Percentiles rank a stretch among this genome's conserved stretches.
phyloP scores from a whole-genome alignment of 179 eudicot genomes.

The Amaranthus tricolor region DNA sequence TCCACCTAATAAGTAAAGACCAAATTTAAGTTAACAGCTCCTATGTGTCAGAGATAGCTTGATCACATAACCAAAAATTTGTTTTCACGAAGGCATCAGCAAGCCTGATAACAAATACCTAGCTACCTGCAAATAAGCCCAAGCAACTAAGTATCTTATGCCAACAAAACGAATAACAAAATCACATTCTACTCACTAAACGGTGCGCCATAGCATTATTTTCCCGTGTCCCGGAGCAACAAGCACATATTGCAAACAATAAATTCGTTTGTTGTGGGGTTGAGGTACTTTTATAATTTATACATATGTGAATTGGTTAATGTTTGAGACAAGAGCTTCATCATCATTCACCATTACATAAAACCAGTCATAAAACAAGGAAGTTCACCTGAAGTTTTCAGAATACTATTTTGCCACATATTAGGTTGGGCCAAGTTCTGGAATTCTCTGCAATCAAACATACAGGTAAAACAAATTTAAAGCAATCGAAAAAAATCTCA shows the following conservation, averaged over 20 bases:
- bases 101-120: neutral
- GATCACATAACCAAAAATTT: neutral
- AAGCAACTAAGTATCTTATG: slow-evolving; percentile 2
- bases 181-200: neutral
- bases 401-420: slow-evolving; percentile 15
- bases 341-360: neutral
- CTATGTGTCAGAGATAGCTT: neutral
- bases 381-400: slow-evolving; percentile 26
- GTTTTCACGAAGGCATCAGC: neutral
- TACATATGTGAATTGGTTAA: neutral
- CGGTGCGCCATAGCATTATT: neutral
- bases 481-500: neutral
- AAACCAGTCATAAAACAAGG: neutral
- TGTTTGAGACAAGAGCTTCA: slow-evolving; percentile 6
- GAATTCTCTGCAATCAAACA: slow-evolving; percentile 26
- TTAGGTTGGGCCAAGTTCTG: slow-evolving; percentile 17
- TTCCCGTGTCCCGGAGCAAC: neutral
- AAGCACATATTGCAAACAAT: neutral
- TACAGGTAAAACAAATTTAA: neutral
- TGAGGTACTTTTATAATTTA: neutral
- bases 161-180: neutral
- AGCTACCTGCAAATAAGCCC: neutral
- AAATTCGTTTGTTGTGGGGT: neutral
- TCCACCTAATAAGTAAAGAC: neutral
- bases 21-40: neutral